Evolutionary conservation across 1,139 yeast species (phyloP), one percentile per base, ranked within the genome.

Genomic region (Zygoascus sp.): DNA sequence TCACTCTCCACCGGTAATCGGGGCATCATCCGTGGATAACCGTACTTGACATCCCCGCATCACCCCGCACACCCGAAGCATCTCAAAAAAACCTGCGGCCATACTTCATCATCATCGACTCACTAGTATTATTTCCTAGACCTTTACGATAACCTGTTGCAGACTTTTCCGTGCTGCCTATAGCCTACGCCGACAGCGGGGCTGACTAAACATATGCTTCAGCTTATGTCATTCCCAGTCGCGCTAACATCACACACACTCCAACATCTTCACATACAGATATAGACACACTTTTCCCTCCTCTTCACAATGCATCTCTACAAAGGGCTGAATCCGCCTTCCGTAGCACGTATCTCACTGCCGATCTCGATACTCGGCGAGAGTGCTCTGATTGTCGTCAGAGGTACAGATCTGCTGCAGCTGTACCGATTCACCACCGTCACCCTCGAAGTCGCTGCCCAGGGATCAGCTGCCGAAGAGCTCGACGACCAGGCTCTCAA

Each of bases 241-340:
- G 8, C 25, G 6, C n/a, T n/a, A 6, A 25, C 28, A 25, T 7
- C 25, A 22, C 25, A 6, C 7, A n/a, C n/a, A n/a, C n/a, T n/a
- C n/a, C n/a, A n/a, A n/a, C n/a, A n/a, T n/a, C n/a, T n/a, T n/a
- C n/a, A n/a, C n/a, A n/a, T n/a, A n/a, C n/a, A n/a, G n/a, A n/a
- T n/a, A n/a, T n/a, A n/a, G n/a, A n/a, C n/a, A n/a, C n/a, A n/a
- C n/a, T n/a, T 19, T 20, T 30, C 20, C 17, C 43, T 27, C 35
- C 32, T 25, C 6, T 17, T 27, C 27, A 15, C 36, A 16, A 88
- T 90, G 97, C 90, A 89, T 60, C 83, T 86, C 15, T 87, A 83
- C 65, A 81, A 83, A 55, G 92, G 86, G 64, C 74, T 89, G 58
- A 74, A 87, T 43, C 86, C 81, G 55, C 96, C 97, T 2, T 74